Evolutionary conservation across 1,139 yeast species (phyloP), one percentile per base, ranked within the genome.

Genomic region (Trichomonascaceae sp.): DNA sequence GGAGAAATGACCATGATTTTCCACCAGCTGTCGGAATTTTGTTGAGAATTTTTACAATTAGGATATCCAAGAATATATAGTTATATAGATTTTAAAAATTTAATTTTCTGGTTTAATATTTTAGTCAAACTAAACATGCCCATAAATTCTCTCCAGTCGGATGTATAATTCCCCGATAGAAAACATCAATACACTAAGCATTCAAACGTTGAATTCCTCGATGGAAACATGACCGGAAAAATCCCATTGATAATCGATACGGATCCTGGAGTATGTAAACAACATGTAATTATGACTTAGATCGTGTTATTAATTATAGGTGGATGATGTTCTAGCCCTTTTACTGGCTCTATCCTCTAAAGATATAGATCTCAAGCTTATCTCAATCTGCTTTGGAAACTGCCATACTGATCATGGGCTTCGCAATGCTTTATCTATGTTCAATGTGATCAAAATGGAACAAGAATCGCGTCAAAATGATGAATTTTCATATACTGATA

Each of bases 351-450:
- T 74, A 47, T 59, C 66, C 45, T 55, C 66, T 19, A 67, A 70
- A 2, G 59, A 62, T 8, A 61, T 63, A 18, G 72, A 71, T 51
- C 59, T 74, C 47, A 62, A 64, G 51, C 63, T 73, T 53, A 70
- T 74, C 53, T 68, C 76, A 2, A 63, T 74, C 22, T 70, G 74
- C 41, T 72, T 69, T 55, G 77, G 77, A 45, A 74, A 74, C 63
- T 70, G 74, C 58, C 63, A 67, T 50, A 69, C 73, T 4, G 54
- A 54, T 12, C 58, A 65, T 50, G 70, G 77, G 6, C 59, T 73
- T 45, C 63, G 71, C 53, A 74, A 74, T 58, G 65, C 67, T 2
- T 60, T 70, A 24, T 65, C 75, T 12, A 55, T 69, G 54, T 71
- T 74, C 58, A 59, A 65, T 50, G 74, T 74, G 15, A 61, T 73